Percentiles rank a stretch among this genome's conserved stretches.
These are phyloP conservation scores for Polytrichum formosum DNA, from an alignment of 225 moss, liverwort and hornwort species.

Conservation along the genomic window DNA sequence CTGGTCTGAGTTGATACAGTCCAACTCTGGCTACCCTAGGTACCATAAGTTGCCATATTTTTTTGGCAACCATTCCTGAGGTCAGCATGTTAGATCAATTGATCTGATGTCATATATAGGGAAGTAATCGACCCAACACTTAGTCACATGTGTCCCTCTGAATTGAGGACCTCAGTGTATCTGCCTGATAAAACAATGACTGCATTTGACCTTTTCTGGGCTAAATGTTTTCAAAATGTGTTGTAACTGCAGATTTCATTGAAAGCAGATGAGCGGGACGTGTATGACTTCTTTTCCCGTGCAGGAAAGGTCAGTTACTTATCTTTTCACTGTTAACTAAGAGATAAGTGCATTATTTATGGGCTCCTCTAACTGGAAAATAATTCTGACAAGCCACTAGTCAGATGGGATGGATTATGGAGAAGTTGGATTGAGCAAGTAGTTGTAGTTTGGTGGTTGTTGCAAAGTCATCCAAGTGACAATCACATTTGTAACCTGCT, in stretches of 20 bases:
- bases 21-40: conserved; percentile 34
- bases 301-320: conserved; percentile 79
- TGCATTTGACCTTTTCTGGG: no score
- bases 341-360: no score
- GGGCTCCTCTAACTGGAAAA: no score
- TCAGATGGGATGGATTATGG: no score
- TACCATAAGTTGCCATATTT: conserved; percentile 27
- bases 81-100: conserved; percentile 27
- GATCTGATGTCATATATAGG: conserved; percentile 25
- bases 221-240: no score
- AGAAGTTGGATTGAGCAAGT: no score
- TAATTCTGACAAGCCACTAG: no score
- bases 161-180: background rate
- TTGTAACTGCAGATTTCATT: conserved; percentile 75
- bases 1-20: conserved; percentile 35
- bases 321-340: background rate
- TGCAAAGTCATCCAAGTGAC: no score
- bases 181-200: no score
- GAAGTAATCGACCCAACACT: background rate
- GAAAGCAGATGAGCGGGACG: conserved; percentile 98
- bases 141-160: conserved; percentile 1
- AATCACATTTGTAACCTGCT: no score
- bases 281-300: conserved; percentile 95
- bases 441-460: no score
- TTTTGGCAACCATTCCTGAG: conserved; percentile 30